A percentile compares a stretch with the other conserved stretches of the same genome.
Evolutionary conservation across 2,329 filamentous ascomycete species (phyloP).

Genomic region (Domatiomyces catenatus): DNA sequence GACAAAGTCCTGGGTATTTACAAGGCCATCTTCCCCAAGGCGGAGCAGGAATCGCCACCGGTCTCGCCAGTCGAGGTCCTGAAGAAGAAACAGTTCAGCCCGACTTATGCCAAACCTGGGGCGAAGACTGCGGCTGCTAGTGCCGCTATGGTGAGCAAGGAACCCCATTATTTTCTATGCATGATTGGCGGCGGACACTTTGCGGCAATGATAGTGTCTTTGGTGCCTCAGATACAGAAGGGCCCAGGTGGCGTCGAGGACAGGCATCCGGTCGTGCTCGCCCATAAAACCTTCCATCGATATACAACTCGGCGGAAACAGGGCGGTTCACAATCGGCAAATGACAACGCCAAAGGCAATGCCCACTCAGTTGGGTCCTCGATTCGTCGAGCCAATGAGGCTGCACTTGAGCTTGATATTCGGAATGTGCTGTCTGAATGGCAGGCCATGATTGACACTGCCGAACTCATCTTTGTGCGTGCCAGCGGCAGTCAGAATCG

Average conservation of each 20-base stretch:
- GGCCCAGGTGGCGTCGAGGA: slow-evolving; percentile 56
- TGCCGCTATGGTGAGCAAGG: slow-evolving; percentile 39
- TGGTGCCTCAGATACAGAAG: slow-evolving; percentile 65
- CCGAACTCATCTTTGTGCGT: slow-evolving; percentile 74
- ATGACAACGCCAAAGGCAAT: slow-evolving; percentile 82
- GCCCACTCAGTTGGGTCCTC: slow-evolving; percentile 88
- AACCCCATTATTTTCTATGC: slow-evolving; percentile 83
- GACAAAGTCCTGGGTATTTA: slow-evolving; percentile 79
- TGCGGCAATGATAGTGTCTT: slow-evolving; percentile 84
- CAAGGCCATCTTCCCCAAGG: slow-evolving; percentile 57
- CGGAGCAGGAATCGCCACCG: slow-evolving; percentile 51
- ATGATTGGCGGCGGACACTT: slow-evolving; percentile 99
- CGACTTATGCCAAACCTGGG: slow-evolving; percentile 33
- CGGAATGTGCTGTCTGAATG: slow-evolving; percentile 66
- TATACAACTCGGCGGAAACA: slow-evolving; percentile 95
- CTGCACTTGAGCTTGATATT: slow-evolving; percentile 76
- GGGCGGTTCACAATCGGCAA: slow-evolving; percentile 85
- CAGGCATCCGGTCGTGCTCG: slow-evolving; percentile 71
- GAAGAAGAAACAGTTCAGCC: slow-evolving; percentile 59
- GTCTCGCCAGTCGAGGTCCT: slow-evolving; percentile 51
- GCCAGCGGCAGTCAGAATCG: slow-evolving; percentile 79
- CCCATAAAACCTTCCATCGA: slow-evolving; percentile 93
- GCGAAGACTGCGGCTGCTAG: slow-evolving; percentile 28
- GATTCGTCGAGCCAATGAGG: slow-evolving; percentile 84
- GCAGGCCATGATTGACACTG: slow-evolving; percentile 69